Conservation (phyloP, 176 grass and related monocot genomes). For the Tillandsia fasciculata region DNA sequence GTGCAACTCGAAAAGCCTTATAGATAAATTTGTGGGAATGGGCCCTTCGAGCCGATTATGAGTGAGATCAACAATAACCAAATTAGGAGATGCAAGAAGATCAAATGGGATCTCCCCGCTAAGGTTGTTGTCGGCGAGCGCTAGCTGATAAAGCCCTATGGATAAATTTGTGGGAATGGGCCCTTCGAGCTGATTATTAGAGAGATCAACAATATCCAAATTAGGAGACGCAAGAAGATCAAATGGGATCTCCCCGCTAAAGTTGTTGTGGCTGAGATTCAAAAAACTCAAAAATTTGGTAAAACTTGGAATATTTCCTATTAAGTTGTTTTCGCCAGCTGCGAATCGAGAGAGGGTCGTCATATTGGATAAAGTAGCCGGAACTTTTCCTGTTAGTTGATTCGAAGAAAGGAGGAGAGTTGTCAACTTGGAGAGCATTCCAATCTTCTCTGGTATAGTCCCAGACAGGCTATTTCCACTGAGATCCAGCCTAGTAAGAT, state of each 20-base stretch:
- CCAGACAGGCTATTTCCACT: no score
- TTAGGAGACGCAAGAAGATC: constrained; percentile 12
- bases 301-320: no score
- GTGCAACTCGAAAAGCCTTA: constrained; percentile 21
- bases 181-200: constrained; percentile 3
- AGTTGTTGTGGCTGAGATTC: constrained; percentile 3
- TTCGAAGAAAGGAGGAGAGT: no score
- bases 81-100: not conserved
- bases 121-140: constrained; percentile 33
- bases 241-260: constrained; percentile 26
- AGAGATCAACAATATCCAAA: constrained; percentile 51
- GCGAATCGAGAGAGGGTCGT: no score
- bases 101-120: constrained; percentile 28
- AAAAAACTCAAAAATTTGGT: no score
- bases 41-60: not conserved
- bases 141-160: constrained; percentile 10
- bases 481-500: no score
- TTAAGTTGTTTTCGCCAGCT: no score
- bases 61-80: constrained; percentile 49
- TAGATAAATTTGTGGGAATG: constrained; percentile 23
- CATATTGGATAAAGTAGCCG: no score
- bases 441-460: no score
- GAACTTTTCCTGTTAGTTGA: no score
- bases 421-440: no score
- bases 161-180: constrained; percentile 21